Evolutionary conservation across 2,329 filamentous ascomycete genomes (phyloP).

Genomic region (Didymella arachidicola): DNA sequence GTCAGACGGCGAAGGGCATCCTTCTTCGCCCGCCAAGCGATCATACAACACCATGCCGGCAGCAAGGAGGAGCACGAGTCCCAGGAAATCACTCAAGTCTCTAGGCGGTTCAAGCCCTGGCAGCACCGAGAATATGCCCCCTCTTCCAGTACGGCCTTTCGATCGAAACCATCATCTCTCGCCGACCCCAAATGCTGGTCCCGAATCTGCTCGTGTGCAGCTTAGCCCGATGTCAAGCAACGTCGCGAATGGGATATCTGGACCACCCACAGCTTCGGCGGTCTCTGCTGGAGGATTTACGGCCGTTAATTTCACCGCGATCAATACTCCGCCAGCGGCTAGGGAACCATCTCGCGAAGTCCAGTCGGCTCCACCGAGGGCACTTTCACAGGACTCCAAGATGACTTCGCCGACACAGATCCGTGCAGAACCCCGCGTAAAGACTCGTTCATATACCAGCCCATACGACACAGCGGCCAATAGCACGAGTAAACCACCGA

Average conservation of each 20-base stretch:
- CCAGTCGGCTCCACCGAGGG: conserved; percentile 27
- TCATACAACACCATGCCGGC: conserved; percentile 40
- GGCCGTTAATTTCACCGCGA: conserved; percentile 40
- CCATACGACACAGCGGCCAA: conserved; percentile 40
- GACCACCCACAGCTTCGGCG: conserved; percentile 23
- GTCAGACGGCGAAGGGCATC: conserved; percentile 44
- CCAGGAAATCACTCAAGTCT: conserved; percentile 41
- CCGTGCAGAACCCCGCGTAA: not conserved
- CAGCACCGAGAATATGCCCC: conserved; percentile 41
- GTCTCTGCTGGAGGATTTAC: conserved; percentile 28
- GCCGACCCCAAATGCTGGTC: conserved; percentile 25
- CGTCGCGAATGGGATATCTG: conserved; percentile 38
- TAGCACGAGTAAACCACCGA: not conserved
- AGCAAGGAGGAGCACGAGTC: conserved; percentile 35
- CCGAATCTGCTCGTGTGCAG: conserved; percentile 35
- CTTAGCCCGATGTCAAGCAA: conserved; percentile 42
- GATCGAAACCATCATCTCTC: conserved; percentile 32
- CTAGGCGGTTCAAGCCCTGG: conserved; percentile 30
- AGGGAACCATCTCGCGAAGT: conserved; percentile 23
- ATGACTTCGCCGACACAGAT: conserved; percentile 12
- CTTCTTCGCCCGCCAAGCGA: conserved; percentile 38
- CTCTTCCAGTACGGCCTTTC: conserved; percentile 32
- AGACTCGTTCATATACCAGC: conserved; percentile 38
- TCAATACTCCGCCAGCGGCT: conserved; percentile 31
- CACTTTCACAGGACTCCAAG: conserved; percentile 18